Evolutionary conservation across 768 basidiomycete genomes (phyloP), one percentile per base, ranked within the genome.

Genomic region (Kwoniella sp.): DNA sequence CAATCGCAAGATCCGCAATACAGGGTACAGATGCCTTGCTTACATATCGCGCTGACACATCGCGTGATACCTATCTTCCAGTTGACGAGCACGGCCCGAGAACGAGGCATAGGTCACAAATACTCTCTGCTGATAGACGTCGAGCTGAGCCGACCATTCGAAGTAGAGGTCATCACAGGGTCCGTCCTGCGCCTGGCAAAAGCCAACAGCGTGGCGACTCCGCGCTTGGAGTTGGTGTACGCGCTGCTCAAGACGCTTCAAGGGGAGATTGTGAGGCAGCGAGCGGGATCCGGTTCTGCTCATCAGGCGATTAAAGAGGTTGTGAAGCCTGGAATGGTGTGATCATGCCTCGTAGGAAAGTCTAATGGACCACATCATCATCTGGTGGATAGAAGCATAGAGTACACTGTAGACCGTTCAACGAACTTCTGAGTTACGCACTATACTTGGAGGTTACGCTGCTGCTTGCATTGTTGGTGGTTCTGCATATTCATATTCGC

Each of bases 91-190:
- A 53, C 51, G 38, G 51, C 60, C 13, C 29, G 50, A 30, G 60
- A 65, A 30, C 25, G 37, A 12, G 52, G 60, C 20, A 48, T 38
- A 31, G 67, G 64, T 1, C 76, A 77, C 62, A 73, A 72, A 58
- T 75, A 75, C 73, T 71, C 69, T 15, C 56, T 78, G 29, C 55
- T 69, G 57, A 65, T 78, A n/a, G 76, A 78, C 55, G 66, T 78
- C n/a, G 76, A 75, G 50, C 58, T 68, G 38, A 68, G 69, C 20
- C 50, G 74, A 37, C 76, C 76, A 22, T 65, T 78, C 61, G 76
- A 78, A 50, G 72, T 75, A 5, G 76, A 78, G 55, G 75, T 70
- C n/a, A 77, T 75, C 9, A 63, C 60, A 11, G 72, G 76, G 5
- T 65, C 70, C 5, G 74, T 77, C 11, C 55, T 74, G 37, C 38